A percentile compares a stretch with the other conserved stretches of the same genome.
Conservation (phyloP, 2,329 filamentous ascomycete genomes). For the Alternaria dauci region DNA sequence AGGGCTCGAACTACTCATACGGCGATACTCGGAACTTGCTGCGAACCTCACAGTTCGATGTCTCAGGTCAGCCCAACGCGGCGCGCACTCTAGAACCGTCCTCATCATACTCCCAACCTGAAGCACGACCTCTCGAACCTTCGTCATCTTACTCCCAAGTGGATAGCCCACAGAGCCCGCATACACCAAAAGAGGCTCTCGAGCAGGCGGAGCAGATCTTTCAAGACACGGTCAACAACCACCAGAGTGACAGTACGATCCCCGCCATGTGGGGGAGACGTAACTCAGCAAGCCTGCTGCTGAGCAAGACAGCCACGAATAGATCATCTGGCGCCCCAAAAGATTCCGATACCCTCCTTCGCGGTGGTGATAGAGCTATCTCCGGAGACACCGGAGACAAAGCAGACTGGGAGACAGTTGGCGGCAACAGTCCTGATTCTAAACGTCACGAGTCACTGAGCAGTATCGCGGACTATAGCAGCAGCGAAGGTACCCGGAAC, state of each 20-base stretch:
- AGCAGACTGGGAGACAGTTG: constrained; percentile 50
- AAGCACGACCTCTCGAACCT: constrained; percentile 19
- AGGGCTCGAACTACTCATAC: constrained; percentile 44
- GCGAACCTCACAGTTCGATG: constrained; percentile 27
- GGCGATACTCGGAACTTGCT: constrained; percentile 48
- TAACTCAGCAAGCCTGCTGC: constrained; percentile 38
- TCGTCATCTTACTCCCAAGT: constrained; percentile 43
- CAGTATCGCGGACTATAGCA: constrained; percentile 49
- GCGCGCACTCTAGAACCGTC: constrained; percentile 26
- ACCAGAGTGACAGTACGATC: constrained; percentile 24
- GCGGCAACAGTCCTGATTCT: constrained; percentile 24
- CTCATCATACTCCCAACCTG: constrained; percentile 35
- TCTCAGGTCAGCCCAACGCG: neutral
- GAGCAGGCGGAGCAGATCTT: constrained; percentile 46
- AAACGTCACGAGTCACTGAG: constrained; percentile 29
- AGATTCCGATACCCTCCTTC: constrained; percentile 1
- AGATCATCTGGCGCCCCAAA: constrained; percentile 12
- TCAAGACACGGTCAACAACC: constrained; percentile 19
- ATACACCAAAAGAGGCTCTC: constrained; percentile 38
- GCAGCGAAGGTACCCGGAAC: constrained; percentile 34
- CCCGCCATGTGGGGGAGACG: constrained; percentile 47
- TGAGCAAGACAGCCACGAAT: constrained; percentile 19
- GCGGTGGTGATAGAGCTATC: constrained; percentile 6
- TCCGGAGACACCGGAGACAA: constrained; percentile 34
- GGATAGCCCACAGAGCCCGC: constrained; percentile 17